These are phyloP conservation scores for Malassezia pachydermatis DNA, from an alignment of 1,284 basidiomycete genomes.

Conservation along the genomic window DNA sequence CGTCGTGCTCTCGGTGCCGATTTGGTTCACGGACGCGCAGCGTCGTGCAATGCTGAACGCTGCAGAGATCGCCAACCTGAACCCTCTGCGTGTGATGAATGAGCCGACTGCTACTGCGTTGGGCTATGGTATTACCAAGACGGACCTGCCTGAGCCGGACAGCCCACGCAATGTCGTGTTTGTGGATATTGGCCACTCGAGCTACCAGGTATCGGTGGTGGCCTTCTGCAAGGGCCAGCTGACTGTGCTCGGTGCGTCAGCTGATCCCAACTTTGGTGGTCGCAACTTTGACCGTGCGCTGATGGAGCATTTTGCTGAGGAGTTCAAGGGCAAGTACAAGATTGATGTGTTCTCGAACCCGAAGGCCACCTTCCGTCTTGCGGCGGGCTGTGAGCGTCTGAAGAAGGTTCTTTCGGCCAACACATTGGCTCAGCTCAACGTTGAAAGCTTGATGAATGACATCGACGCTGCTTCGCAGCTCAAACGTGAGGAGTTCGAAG, in stretches of 20 bases:
- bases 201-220: conserved; percentile 47
- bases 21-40: conserved; percentile 47
- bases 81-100: conserved; percentile 46
- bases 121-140: conserved; percentile 48
- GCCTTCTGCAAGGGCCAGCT: conserved; percentile 47
- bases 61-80: conserved; percentile 45
- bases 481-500: conserved; percentile 47
- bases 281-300: conserved; percentile 47
- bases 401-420: conserved; percentile 49
- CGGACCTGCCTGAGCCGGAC: conserved; percentile 45
- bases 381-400: conserved; percentile 45
- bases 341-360: conserved; percentile 45
- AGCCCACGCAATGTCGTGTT: conserved; percentile 46
- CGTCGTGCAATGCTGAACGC: conserved; percentile 44
- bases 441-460: conserved; percentile 47
- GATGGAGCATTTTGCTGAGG: conserved; percentile 45
- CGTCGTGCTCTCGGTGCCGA: conserved; percentile 45
- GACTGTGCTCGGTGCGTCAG: conserved; percentile 42
- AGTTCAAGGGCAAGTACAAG: conserved; percentile 48
- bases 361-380: conserved; percentile 46
- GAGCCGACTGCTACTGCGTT: conserved; percentile 46
- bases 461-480: conserved; percentile 45
- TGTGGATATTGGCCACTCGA: conserved; percentile 47
- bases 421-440: conserved; percentile 44
- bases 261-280: conserved; percentile 46